Conservation (phyloP, 805 yeast species). For the Ogataea chonburiensis region DNA sequence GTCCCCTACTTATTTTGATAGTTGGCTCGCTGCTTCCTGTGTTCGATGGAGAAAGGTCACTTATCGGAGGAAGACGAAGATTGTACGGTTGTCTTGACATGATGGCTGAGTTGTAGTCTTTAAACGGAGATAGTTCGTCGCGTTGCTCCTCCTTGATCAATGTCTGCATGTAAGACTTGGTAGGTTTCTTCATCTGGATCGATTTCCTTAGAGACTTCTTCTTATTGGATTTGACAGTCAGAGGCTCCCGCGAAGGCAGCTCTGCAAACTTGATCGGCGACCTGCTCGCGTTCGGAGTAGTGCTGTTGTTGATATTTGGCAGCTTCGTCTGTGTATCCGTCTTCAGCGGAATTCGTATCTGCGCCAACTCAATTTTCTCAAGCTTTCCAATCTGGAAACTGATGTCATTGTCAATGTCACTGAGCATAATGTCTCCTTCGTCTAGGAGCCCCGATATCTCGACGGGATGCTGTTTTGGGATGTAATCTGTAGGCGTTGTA, state of each 20-base stretch:
- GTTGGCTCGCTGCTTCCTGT: constrained; percentile 31
- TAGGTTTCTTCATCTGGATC: constrained; percentile 7
- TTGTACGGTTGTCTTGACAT: constrained; percentile 14
- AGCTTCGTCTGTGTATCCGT: constrained; percentile 13
- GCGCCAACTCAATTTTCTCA: constrained; percentile 32
- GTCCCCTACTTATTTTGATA: constrained; percentile 24
- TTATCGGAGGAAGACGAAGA: constrained; percentile 25
- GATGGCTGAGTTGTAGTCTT: constrained; percentile 12
- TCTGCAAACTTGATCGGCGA: constrained; percentile 35
- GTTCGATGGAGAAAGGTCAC: constrained; percentile 17
- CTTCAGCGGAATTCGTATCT: constrained; percentile 26
- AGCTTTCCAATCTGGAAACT: constrained; percentile 28
- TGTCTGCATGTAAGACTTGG: constrained; percentile 1
- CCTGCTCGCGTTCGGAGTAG: constrained; percentile 24
- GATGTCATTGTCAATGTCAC: constrained; percentile 27
- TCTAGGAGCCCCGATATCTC: constrained; percentile 12
- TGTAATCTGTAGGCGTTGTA: constrained; percentile 5
- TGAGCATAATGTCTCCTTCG: constrained; percentile 21
- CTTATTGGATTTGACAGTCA: constrained; percentile 28
- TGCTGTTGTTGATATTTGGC: constrained; percentile 21
- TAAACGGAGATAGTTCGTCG: constrained; percentile 25
- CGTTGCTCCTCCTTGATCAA: constrained; percentile 3
- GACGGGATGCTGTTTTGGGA: constrained; percentile 5
- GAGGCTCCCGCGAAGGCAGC: constrained; percentile 34
- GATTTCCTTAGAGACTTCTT: constrained; percentile 29